Evolutionary conservation across 2,329 filamentous ascomycete genomes (phyloP).

Genomic region (Claviceps purpurea): DNA sequence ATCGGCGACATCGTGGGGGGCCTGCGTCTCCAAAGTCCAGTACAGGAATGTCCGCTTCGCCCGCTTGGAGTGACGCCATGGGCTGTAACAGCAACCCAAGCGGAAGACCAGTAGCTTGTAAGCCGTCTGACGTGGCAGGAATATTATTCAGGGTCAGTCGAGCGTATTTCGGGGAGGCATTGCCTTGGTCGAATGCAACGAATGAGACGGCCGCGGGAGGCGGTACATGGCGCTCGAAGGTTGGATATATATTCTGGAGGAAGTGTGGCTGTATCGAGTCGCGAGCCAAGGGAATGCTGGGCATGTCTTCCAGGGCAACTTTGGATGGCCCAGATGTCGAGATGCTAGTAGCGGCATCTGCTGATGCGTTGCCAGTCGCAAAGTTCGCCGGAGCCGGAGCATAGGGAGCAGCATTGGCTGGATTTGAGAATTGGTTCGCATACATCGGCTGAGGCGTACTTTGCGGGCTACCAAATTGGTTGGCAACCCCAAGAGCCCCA

Average conservation of each 20-base stretch:
- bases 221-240: constrained; percentile 85
- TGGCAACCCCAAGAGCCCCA: constrained; percentile 20
- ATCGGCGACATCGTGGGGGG: constrained; percentile 82
- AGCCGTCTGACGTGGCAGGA: constrained; percentile 65
- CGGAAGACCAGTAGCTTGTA: constrained; percentile 69
- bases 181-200: constrained; percentile 91
- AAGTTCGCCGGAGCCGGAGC: constrained; percentile 14
- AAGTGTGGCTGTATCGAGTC: constrained; percentile 76
- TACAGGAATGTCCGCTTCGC: constrained; percentile 78
- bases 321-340: constrained; percentile 27
- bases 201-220: constrained; percentile 82
- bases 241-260: constrained; percentile 78
- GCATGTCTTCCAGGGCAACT: constrained; percentile 84
- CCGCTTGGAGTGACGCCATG: constrained; percentile 66
- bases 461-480: constrained; percentile 32
- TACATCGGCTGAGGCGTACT: constrained; percentile 26
- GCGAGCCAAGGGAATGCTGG: constrained; percentile 75
- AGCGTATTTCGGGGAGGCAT: constrained; percentile 87
- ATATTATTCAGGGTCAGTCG: constrained; percentile 90
- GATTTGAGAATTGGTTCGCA: constrained; percentile 47
- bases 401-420: constrained; percentile 31
- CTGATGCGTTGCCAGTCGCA: constrained; percentile 10
- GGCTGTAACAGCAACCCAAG: constrained; percentile 83
- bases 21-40: constrained; percentile 88
- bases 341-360: constrained; percentile 20